phyloP scores from a whole-genome alignment of 495 filamentous ascomycete genomes.

The Podospora conica region DNA sequence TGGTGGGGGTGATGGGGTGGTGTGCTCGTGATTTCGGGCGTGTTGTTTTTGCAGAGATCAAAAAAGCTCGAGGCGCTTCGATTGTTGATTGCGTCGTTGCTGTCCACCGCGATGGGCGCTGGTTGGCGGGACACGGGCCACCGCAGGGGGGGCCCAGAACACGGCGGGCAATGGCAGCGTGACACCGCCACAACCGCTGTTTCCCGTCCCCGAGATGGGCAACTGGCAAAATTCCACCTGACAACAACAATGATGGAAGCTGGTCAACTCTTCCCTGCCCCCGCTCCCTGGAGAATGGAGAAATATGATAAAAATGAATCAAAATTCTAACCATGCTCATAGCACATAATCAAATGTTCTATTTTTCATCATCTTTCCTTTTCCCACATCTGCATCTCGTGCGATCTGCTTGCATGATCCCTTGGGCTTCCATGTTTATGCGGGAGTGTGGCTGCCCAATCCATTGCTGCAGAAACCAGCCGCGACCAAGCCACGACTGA shows the following conservation, averaged over 20 bases:
- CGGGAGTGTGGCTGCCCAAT: constrained; percentile 16
- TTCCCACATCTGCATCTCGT: neutral
- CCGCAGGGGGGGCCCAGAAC: neutral
- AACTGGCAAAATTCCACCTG: neutral
- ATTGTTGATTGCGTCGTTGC: constrained; percentile 15
- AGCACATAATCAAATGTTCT: neutral
- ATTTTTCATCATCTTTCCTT: neutral
- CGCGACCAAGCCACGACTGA: constrained; percentile 2
- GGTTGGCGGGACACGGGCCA: constrained; percentile 21
- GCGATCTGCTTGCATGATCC: neutral
- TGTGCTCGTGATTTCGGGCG: neutral
- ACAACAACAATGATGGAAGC: neutral
- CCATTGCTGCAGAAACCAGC: constrained; percentile 15
- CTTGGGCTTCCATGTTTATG: constrained; percentile 12
- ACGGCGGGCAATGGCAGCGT: neutral
- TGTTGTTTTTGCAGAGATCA: constrained; percentile 10
- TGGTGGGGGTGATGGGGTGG: neutral
- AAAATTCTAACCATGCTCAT: neutral
- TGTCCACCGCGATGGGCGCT: constrained; percentile 15
- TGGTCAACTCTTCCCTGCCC: neutral
- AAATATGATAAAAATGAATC: neutral
- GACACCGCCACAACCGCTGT: neutral
- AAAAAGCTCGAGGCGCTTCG: constrained; percentile 14
- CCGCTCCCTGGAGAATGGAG: neutral
- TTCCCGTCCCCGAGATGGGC: neutral